These are phyloP conservation scores for Colletotrichum paranaense DNA, from an alignment of 2,329 filamentous ascomycete species.

Conservation along the genomic window DNA sequence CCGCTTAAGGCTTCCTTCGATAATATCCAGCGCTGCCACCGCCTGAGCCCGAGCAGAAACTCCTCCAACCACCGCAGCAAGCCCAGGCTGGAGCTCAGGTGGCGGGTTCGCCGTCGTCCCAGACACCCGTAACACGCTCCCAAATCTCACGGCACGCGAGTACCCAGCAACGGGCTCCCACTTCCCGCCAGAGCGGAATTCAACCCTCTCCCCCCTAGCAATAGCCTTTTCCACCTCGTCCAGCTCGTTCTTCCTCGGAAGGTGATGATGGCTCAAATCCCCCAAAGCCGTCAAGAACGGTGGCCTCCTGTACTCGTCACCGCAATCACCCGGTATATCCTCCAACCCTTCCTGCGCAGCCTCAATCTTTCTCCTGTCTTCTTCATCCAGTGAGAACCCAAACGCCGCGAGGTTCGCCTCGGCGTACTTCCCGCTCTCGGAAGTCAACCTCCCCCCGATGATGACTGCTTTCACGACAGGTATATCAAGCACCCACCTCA, in stretches of 20 bases:
- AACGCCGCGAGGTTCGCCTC: slow-evolving; percentile 38
- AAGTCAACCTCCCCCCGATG: slow-evolving; percentile 43
- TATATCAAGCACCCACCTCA: slow-evolving; percentile 62
- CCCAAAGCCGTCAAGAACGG: slow-evolving; percentile 26
- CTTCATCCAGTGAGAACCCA: slow-evolving; percentile 38
- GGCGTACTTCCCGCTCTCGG: slow-evolving; percentile 42
- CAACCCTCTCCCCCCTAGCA: slow-evolving; percentile 6
- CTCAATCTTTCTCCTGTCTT: slow-evolving; percentile 36
- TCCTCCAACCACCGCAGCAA: not conserved
- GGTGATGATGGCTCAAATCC: slow-evolving; percentile 15
- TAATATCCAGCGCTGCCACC: slow-evolving; percentile 10
- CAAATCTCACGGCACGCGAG: slow-evolving; percentile 11
- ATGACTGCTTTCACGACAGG: slow-evolving; percentile 61
- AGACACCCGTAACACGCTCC: not conserved
- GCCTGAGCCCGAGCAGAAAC: slow-evolving; percentile 18
- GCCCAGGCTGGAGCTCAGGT: not conserved
- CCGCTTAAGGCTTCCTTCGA: not conserved
- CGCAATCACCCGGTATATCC: slow-evolving; percentile 41
- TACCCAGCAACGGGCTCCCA: slow-evolving; percentile 24
- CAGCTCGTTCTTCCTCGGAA: not conserved
- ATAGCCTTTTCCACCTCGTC: slow-evolving; percentile 11
- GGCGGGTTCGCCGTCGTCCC: slow-evolving; percentile 25
- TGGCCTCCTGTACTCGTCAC: slow-evolving; percentile 39
- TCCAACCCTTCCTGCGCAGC: slow-evolving; percentile 27
- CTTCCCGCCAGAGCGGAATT: slow-evolving; percentile 11